Percentiles rank a stretch among this genome's conserved stretches.
Conservation (phyloP, 2,329 filamentous ascomycete species). For the Fusarium sp. region DNA sequence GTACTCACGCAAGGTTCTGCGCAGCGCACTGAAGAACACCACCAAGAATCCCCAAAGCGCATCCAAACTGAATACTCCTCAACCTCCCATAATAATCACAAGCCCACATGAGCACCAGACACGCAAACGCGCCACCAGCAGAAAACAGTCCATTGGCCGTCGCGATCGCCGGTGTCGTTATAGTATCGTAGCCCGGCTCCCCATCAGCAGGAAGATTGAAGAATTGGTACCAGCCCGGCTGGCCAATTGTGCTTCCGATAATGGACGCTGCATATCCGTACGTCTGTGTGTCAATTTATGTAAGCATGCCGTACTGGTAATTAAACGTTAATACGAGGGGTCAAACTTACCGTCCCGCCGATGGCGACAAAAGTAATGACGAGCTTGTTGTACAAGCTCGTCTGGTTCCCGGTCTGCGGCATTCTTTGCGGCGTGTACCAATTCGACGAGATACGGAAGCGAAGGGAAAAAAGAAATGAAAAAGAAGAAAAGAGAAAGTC, state of each 20-base stretch:
- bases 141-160: slow-evolving; percentile 60
- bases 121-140: slow-evolving; percentile 57
- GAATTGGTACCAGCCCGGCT: slow-evolving; percentile 61
- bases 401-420: slow-evolving; percentile 31
- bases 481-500: neutral
- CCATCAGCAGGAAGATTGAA: slow-evolving; percentile 56
- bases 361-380: slow-evolving; percentile 49
- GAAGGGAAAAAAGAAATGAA: neutral
- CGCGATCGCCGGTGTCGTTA: slow-evolving; percentile 57
- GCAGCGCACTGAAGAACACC: slow-evolving; percentile 58
- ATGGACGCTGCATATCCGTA: slow-evolving; percentile 62
- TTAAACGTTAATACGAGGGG: neutral
- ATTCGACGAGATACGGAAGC: neutral
- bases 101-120: slow-evolving; percentile 60
- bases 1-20: slow-evolving; percentile 51
- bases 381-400: slow-evolving; percentile 47
- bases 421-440: neutral
- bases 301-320: neutral
- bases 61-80: slow-evolving; percentile 57
- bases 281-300: slow-evolving; percentile 45
- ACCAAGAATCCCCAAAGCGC: slow-evolving; percentile 54
- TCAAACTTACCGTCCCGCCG: slow-evolving; percentile 43
- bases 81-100: slow-evolving; percentile 54
- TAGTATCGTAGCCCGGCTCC: slow-evolving; percentile 55
- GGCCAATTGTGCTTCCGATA: slow-evolving; percentile 61